These are phyloP conservation scores for Calonectria pseudoreteaudii DNA, from an alignment of 2,329 filamentous ascomycete species.

Conservation along the genomic window DNA sequence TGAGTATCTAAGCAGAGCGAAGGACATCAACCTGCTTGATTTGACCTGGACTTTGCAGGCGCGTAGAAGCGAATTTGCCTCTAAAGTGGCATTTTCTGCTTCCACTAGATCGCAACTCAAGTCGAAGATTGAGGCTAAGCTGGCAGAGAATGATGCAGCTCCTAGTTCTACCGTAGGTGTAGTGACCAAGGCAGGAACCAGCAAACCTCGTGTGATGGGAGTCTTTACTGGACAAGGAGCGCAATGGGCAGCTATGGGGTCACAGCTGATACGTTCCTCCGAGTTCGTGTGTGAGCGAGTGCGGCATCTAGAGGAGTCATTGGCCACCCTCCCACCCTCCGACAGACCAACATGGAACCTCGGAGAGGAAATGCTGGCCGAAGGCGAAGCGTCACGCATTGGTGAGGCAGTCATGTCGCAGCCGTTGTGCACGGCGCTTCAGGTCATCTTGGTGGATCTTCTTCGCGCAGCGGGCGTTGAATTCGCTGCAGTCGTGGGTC, in stretches of 20 bases:
- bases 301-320: slow-evolving; percentile 37
- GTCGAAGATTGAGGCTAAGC: not conserved
- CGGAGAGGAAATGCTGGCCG: slow-evolving; percentile 36
- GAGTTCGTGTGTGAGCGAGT: slow-evolving; percentile 21
- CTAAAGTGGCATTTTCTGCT: not conserved
- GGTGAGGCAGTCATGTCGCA: slow-evolving; percentile 56
- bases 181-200: not conserved
- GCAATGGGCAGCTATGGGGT: slow-evolving; percentile 50
- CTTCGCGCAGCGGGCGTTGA: slow-evolving; percentile 44
- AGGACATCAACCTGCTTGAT: not conserved
- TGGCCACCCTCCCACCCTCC: slow-evolving; percentile 26
- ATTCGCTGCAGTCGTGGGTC: slow-evolving; percentile 48
- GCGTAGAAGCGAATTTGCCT: not conserved
- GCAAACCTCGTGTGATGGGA: slow-evolving; percentile 32
- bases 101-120: not conserved
- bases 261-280: slow-evolving; percentile 33
- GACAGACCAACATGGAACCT: slow-evolving; percentile 41
- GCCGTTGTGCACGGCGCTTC: slow-evolving; percentile 64
- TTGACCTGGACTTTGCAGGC: not conserved
- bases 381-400: slow-evolving; percentile 25
- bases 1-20: not conserved
- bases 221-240: slow-evolving; percentile 52
- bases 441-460: slow-evolving; percentile 57
- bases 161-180: slow-evolving; percentile 27
- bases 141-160: not conserved